A percentile compares a stretch with the other conserved stretches of the same genome.
These are phyloP conservation scores for Psilocybe azurescens DNA, from an alignment of 768 basidiomycete genomes.

Conservation along the genomic window DNA sequence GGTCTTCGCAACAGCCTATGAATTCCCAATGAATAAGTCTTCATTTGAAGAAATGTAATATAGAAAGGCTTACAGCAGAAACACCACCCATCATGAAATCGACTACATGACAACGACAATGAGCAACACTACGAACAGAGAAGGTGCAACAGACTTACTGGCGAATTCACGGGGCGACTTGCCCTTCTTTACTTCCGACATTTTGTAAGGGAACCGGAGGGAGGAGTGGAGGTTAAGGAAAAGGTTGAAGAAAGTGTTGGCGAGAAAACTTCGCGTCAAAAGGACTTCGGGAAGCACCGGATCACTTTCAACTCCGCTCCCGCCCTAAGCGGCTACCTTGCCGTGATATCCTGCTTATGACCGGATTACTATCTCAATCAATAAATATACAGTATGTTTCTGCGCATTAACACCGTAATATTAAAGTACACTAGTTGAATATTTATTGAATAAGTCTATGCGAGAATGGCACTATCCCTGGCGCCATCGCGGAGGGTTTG, in stretches of 20 bases:
- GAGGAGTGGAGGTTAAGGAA: slow-evolving; percentile 63
- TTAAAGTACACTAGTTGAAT: slow-evolving; percentile 15
- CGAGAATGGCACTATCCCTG: not conserved
- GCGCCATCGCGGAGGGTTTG: slow-evolving; percentile 22
- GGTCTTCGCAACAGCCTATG: slow-evolving; percentile 96
- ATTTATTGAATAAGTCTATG: slow-evolving; percentile 4
- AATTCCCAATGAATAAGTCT: slow-evolving; percentile 23
- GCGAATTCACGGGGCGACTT: slow-evolving; percentile 94
- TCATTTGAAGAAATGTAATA: not conserved
- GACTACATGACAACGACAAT: slow-evolving; percentile 48
- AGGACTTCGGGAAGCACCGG: slow-evolving; percentile 55
- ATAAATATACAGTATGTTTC: not conserved
- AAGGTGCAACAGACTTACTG: slow-evolving; percentile 47
- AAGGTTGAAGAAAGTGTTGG: slow-evolving; percentile 37
- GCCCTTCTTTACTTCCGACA: slow-evolving; percentile 84
- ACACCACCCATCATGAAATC: slow-evolving; percentile 98
- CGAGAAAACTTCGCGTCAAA: slow-evolving; percentile 56
- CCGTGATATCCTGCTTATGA: slow-evolving; percentile 7
- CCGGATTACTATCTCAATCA: not conserved
- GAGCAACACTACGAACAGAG: slow-evolving; percentile 19
- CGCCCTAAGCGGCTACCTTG: slow-evolving; percentile 27
- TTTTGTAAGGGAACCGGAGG: slow-evolving; percentile 48
- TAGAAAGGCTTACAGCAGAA: slow-evolving; percentile 68
- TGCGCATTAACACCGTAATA: slow-evolving; percentile 11
- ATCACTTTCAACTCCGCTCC: slow-evolving; percentile 48